These are phyloP conservation scores for Penicillium odoratum DNA, from an alignment of 495 filamentous ascomycete species.

Conservation along the genomic window DNA sequence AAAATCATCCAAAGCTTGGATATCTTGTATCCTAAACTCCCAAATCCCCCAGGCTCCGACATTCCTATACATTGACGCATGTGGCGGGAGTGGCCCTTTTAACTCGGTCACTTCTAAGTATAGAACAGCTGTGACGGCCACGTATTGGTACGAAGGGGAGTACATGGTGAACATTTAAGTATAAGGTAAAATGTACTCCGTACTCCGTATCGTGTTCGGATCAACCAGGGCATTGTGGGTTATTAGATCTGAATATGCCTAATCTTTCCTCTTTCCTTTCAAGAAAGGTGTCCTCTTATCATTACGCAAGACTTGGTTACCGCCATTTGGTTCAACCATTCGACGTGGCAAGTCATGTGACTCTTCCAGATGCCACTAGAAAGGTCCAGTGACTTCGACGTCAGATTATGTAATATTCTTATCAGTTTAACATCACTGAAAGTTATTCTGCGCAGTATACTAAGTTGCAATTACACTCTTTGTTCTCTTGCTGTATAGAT, in stretches of 20 bases:
- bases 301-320: slow-evolving; percentile 14
- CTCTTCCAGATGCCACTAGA: slow-evolving; percentile 23
- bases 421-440: not conserved
- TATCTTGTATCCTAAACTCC: not conserved
- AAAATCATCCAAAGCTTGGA: not conserved
- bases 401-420: slow-evolving; percentile 9
- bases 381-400: slow-evolving; percentile 19
- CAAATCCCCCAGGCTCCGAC: not conserved
- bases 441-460: too few species aligned
- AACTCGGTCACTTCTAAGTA: slow-evolving; percentile 30
- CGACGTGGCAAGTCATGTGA: slow-evolving; percentile 18
- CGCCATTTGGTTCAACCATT: slow-evolving; percentile 8
- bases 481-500: too few species aligned
- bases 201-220: not conserved
- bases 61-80: not conserved
- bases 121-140: slow-evolving; percentile 15
- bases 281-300: slow-evolving; percentile 2
- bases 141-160: slow-evolving; percentile 8
- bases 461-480: too few species aligned
- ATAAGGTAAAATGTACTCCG: too few species aligned
- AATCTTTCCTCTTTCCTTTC: too few species aligned
- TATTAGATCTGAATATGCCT: too few species aligned
- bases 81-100: slow-evolving; percentile 3
- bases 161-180: slow-evolving; percentile 4
- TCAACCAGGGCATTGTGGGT: not conserved